Percentiles rank a stretch among this genome's conserved stretches.
Evolutionary conservation across 176 grass and related monocot genomes (phyloP).

Genomic region (Oryza longistaminata): DNA sequence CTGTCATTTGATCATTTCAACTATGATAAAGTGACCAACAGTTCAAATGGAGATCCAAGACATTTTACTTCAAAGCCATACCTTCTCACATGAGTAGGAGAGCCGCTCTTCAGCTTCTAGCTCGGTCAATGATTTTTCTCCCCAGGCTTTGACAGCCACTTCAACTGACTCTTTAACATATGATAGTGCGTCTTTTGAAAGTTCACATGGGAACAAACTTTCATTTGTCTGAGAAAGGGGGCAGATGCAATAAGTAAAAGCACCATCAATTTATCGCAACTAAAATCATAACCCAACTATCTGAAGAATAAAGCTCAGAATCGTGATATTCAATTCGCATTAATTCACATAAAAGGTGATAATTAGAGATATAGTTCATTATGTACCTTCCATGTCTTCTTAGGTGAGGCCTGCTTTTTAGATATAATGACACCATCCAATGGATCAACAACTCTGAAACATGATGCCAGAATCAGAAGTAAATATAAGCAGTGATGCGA

Average conservation of each 20-base stretch:
- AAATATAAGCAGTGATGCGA: slow-evolving; percentile 16
- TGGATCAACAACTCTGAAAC: slow-evolving; percentile 77
- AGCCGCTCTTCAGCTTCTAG: slow-evolving; percentile 93
- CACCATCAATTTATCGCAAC: slow-evolving; percentile 29
- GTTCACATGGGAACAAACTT: slow-evolving; percentile 92
- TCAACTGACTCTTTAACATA: slow-evolving; percentile 80
- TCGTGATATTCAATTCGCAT: neutral
- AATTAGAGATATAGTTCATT: slow-evolving; percentile 28
- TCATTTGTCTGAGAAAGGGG: slow-evolving; percentile 67
- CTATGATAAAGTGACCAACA: neutral
- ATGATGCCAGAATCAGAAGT: slow-evolving; percentile 41
- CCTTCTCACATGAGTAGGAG: slow-evolving; percentile 98
- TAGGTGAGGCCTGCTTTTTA: slow-evolving; percentile 76
- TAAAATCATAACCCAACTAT: slow-evolving; percentile 25
- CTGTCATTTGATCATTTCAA: neutral
- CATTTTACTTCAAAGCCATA: slow-evolving; percentile 37
- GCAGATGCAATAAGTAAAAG: slow-evolving; percentile 24
- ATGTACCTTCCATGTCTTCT: slow-evolving; percentile 92
- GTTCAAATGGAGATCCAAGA: neutral
- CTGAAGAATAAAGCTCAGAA: slow-evolving; percentile 6
- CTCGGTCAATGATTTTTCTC: slow-evolving; percentile 77
- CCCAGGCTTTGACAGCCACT: slow-evolving; percentile 89
- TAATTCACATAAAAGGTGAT: slow-evolving; percentile 31
- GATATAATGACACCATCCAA: slow-evolving; percentile 65
- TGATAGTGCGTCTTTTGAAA: slow-evolving; percentile 79